Evolutionary conservation across 306 rosid genomes (phyloP).

Genomic region (Mimosa pudica): DNA sequence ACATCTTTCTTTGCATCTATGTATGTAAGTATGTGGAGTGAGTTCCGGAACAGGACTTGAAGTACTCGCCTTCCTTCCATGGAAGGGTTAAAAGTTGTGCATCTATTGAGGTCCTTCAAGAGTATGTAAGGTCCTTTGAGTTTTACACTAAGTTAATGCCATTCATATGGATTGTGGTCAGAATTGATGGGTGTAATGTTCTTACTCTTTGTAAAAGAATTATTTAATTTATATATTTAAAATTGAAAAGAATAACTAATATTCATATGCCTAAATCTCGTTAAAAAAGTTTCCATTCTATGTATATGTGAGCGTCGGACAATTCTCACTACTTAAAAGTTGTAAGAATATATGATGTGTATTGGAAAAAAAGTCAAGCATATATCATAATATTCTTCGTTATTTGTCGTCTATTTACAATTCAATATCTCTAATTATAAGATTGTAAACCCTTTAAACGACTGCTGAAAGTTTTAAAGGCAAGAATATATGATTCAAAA

Average conservation of each 20-base stretch:
- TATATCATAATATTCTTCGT: conserved; percentile 37
- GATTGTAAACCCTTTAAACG: conserved; percentile 38
- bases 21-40: conserved; percentile 63
- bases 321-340: too few relatives aligned
- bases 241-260: too few relatives aligned
- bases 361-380: conserved; percentile 13
- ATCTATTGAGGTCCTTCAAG: conserved; percentile 72
- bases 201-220: too few relatives aligned
- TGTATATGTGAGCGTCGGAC: too few relatives aligned
- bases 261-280: too few relatives aligned
- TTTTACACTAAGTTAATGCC: conserved; percentile 65
- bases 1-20: conserved; percentile 71
- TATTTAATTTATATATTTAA: too few relatives aligned
- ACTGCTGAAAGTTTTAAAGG: conserved; percentile 37
- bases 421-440: conserved; percentile 30
- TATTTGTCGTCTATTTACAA: conserved; percentile 12
- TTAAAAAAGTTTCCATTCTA: too few relatives aligned
- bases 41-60: conserved; percentile 57
- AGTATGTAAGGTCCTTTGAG: conserved; percentile 72
- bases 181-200: conserved; percentile 70
- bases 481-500: conserved; percentile 38
- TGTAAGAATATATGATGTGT: not conserved
- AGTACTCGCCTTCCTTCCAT: conserved; percentile 60
- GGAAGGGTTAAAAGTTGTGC: conserved; percentile 67
- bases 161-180: conserved; percentile 68